A percentile compares a stretch with the other conserved stretches of the same genome.
Conservation (phyloP, 306 rosid species). For the Begonia peltatifolia region DNA sequence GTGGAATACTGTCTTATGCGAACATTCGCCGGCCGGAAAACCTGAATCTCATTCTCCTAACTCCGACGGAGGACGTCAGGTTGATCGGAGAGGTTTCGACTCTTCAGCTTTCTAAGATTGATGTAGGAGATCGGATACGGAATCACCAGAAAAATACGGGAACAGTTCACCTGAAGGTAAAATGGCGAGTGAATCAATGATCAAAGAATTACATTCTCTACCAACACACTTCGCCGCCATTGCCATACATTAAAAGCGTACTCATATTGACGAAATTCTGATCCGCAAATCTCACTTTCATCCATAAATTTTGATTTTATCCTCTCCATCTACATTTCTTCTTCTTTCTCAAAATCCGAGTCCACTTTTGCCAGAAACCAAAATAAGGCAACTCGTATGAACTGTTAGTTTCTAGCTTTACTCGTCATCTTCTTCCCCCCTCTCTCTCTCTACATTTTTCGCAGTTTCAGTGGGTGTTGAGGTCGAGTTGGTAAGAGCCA, state of each 20-base stretch:
- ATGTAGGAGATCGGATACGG: slow-evolving; percentile 22
- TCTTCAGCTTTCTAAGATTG: slow-evolving; percentile 42
- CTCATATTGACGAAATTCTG: too few relatives aligned
- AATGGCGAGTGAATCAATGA: too few relatives aligned
- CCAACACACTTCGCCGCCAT: too few relatives aligned
- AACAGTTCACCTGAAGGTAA: slow-evolving; percentile 82
- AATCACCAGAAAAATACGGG: slow-evolving; percentile 46
- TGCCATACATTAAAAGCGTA: too few relatives aligned
- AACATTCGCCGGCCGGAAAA: slow-evolving; percentile 72
- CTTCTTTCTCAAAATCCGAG: background rate
- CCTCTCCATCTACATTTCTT: background rate
- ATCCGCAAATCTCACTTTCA: too few relatives aligned
- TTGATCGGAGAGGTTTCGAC: slow-evolving; percentile 70
- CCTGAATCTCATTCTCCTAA: slow-evolving; percentile 50
- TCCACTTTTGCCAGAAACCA: slow-evolving; percentile 5
- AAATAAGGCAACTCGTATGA: slow-evolving; percentile 1
- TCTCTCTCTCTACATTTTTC: background rate
- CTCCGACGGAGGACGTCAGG: slow-evolving; percentile 38
- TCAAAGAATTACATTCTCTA: too few relatives aligned
- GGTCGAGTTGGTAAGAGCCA: slow-evolving; percentile 20
- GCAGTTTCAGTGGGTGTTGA: slow-evolving; percentile 30
- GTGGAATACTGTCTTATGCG: slow-evolving; percentile 77
- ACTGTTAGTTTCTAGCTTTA: slow-evolving; percentile 18
- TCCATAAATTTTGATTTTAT: too few relatives aligned
- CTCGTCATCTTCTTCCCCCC: slow-evolving; percentile 4